Conservation (phyloP, 805 yeast genomes). For the Candida incommunis region DNA sequence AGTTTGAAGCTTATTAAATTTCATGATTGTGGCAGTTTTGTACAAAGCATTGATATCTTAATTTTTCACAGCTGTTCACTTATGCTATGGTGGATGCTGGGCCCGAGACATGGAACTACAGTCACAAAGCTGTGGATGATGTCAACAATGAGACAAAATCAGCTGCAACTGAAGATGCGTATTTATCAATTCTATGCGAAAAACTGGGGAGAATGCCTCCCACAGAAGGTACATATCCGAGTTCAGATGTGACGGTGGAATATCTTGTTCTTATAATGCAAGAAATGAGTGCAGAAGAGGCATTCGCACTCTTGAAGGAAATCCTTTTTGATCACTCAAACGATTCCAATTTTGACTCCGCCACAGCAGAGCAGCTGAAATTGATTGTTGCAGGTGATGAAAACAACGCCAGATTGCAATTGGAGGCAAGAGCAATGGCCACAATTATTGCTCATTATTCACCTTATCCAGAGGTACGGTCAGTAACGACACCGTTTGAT, state of each 20-base stretch:
- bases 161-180: too few relatives aligned
- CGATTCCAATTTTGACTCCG: not conserved
- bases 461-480: not conserved
- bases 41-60: too few relatives aligned
- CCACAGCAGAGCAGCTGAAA: not conserved
- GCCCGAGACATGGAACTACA: too few relatives aligned
- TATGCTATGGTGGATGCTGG: too few relatives aligned
- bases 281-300: not conserved
- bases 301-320: not conserved
- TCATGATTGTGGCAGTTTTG: too few relatives aligned
- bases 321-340: not conserved
- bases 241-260: not conserved
- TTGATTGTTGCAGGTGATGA: not conserved
- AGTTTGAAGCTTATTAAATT: too few relatives aligned
- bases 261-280: not conserved
- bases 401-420: not conserved
- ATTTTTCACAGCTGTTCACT: too few relatives aligned
- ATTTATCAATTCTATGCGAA: not conserved
- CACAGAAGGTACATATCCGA: not conserved
- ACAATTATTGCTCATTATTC: not conserved
- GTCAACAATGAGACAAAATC: too few relatives aligned
- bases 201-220: not conserved
- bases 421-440: not conserved
- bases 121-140: too few relatives aligned
- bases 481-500: not conserved